Conservation (phyloP, 352 stramenopile genomes). For the Phytophthora melonis region DNA sequence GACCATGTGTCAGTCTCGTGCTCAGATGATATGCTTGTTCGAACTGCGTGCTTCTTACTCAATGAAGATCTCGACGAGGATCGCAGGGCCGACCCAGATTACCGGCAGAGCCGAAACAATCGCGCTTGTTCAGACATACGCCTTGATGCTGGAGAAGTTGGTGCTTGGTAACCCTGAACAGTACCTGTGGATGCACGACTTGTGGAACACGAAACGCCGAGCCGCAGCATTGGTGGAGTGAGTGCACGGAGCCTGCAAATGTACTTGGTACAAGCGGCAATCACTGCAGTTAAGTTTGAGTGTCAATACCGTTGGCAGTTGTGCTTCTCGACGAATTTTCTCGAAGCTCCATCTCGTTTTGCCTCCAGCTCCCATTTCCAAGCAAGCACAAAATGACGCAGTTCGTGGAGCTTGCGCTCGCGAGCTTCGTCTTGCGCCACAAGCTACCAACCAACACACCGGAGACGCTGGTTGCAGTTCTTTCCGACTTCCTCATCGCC, state of each 20-base stretch:
- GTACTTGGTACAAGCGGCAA: too few relatives aligned
- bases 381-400: too few relatives aligned
- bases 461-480: too few relatives aligned
- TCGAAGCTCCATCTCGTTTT: too few relatives aligned
- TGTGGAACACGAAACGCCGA: constrained; percentile 42
- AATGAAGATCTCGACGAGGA: constrained; percentile 9
- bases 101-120: constrained; percentile 11
- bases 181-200: constrained; percentile 69
- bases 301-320: too few relatives aligned
- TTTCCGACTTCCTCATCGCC: too few relatives aligned
- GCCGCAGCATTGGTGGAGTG: background rate
- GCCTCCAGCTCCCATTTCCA: too few relatives aligned
- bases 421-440: too few relatives aligned
- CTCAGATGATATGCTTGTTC: background rate
- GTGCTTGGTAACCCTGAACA: constrained; percentile 46
- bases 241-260: background rate
- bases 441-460: too few relatives aligned
- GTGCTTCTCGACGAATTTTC: too few relatives aligned
- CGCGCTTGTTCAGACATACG: constrained; percentile 52
- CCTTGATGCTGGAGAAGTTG: constrained; percentile 43
- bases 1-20: background rate
- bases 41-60: background rate
- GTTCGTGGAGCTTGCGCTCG: too few relatives aligned
- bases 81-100: background rate
- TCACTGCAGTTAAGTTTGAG: too few relatives aligned